phyloP scores from a whole-genome alignment of 1,284 basidiomycete genomes.

The Rhodofomes roseus region DNA sequence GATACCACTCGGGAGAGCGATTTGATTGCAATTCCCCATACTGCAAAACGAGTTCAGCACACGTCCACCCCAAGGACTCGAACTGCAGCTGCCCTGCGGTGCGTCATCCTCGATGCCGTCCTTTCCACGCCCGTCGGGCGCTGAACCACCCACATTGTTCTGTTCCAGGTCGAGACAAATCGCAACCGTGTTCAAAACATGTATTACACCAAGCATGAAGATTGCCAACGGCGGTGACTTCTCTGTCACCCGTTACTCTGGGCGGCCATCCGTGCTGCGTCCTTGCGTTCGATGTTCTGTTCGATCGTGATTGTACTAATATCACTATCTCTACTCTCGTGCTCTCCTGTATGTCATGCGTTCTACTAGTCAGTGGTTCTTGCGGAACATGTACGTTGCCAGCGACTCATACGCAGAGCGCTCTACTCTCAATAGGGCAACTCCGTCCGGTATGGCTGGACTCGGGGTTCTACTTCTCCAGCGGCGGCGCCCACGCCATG shows the following conservation, averaged over 20 bases:
- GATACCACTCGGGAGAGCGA: constrained; percentile 55
- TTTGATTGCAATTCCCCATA: constrained; percentile 45
- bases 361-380: background rate
- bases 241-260: background rate
- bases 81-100: constrained; percentile 44
- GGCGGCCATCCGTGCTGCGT: background rate
- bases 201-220: constrained; percentile 17
- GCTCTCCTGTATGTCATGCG: background rate
- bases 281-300: background rate
- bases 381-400: background rate
- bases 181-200: constrained; percentile 20
- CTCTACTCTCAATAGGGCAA: too few relatives aligned
- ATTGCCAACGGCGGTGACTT: constrained; percentile 6
- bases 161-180: constrained; percentile 12
- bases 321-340: background rate
- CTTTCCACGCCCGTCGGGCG: background rate
- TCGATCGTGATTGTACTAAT: background rate
- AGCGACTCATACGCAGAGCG: background rate
- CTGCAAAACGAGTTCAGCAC: constrained; percentile 52
- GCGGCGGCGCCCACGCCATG: too few relatives aligned
- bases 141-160: background rate
- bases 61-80: constrained; percentile 49
- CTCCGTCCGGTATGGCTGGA: too few relatives aligned
- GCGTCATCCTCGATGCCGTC: constrained; percentile 3
- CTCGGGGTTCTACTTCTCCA: too few relatives aligned